Base-by-base conservation (phyloP, 768 basidiomycete species). In the Lentinula sp. region DNA sequence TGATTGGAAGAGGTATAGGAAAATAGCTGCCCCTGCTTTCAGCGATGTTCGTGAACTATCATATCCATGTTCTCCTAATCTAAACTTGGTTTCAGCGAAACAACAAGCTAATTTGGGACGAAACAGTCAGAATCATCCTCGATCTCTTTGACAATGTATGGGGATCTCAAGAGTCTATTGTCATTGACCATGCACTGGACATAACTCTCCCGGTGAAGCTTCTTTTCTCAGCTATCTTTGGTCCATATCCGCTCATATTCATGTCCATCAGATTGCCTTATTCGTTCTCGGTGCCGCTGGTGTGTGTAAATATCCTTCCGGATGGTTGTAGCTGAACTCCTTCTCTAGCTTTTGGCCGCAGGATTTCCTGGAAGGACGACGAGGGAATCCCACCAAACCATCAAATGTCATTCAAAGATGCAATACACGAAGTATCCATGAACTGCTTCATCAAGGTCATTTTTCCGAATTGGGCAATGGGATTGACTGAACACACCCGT, bases 1-100 rank as follows among this genome's bases (percentile, higher is more conserved):
- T 3, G 76, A 83, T 61, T 89, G 86, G 86, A 86, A 86, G 69
- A 79, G 79, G 34, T 85, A 85, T 63, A 72, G 86, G 50, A 85
- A 83, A 67, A 79, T 88, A 45, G 73, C 80, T 16, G 84, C 83
- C 1, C 85, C 86, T n/a, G 80, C 84, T 0, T 88, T 88, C 68
- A 83, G 83, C 5, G 85, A 86, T 68, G 84, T 84, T 59, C 48
- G 71, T 60, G 11, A 15, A 43, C n/a, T 23, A 52, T 39, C 52
- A 16, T 11, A 4, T 21, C 10, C 40, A 3, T 16, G 31, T 48
- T 2, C 21, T 21, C 34, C 18, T 39, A 28, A 31, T 32, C 4
- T 3, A n/a, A n/a, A 32, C 35, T 3, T 9, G 18, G 18, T 21
- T 46, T 3, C 39, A 80, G 79, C 74, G 73, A 45, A 79, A 80